Conservation (phyloP, 192 early-diverging fungal genomes). For the Tieghemiomyces parasiticus region DNA sequence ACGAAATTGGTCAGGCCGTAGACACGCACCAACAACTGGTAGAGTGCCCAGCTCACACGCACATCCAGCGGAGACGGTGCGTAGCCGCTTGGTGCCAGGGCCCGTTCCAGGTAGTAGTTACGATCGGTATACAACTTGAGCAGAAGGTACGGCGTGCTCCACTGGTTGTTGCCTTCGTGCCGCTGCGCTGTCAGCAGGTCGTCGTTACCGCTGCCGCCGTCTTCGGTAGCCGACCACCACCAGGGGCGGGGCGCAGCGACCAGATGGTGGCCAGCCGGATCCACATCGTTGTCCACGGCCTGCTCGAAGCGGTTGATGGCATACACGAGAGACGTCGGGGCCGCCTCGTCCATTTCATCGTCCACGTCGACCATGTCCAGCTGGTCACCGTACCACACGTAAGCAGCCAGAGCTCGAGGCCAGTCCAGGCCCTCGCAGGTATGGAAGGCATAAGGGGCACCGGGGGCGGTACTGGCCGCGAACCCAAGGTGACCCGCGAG, state of each 20-base stretch:
- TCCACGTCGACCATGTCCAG: slow-evolving; percentile 17
- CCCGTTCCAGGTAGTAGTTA: slow-evolving; percentile 35
- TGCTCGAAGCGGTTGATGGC: slow-evolving; percentile 13
- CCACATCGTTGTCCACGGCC: slow-evolving; percentile 16
- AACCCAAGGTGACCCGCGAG: slow-evolving; percentile 30
- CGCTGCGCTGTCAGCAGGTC: no score
- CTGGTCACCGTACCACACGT: slow-evolving; percentile 40
- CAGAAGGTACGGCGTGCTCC: slow-evolving; percentile 62
- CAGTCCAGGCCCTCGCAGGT: slow-evolving; percentile 41
- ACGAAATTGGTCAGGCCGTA: slow-evolving; percentile 30
- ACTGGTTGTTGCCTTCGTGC: slow-evolving; percentile 18
- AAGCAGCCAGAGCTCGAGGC: slow-evolving; percentile 42
- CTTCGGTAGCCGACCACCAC: slow-evolving; percentile 6
- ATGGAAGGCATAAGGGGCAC: not conserved
- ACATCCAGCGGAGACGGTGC: slow-evolving; percentile 42
- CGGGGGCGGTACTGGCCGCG: slow-evolving; percentile 11
- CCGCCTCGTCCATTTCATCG: no score
- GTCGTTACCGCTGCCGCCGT: no score
- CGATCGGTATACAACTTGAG: slow-evolving; percentile 39
- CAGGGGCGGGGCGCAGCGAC: slow-evolving; percentile 15
- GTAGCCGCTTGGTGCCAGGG: slow-evolving; percentile 42
- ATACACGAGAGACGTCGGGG: not conserved
- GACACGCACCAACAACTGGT: slow-evolving; percentile 28
- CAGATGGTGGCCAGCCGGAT: slow-evolving; percentile 11
- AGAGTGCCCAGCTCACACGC: slow-evolving; percentile 52